These are phyloP conservation scores for Mucor plumbeus DNA, from an alignment of 371 early-diverging fungal species.

Conservation along the genomic window DNA sequence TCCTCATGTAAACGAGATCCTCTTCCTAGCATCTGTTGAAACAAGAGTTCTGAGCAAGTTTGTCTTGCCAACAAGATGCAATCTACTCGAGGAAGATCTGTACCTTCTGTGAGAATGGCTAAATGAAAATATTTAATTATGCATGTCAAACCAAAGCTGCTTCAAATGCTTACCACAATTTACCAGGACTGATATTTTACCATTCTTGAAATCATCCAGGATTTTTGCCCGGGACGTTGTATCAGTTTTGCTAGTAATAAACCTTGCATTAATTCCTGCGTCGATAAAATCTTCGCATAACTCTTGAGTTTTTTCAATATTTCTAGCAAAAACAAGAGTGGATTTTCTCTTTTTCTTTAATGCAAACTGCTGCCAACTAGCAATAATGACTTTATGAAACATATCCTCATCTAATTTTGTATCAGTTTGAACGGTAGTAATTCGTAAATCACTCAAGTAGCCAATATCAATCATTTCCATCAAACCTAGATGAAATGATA, in stretches of 20 bases:
- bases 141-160: neutral
- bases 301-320: conserved; percentile 73
- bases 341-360: conserved; percentile 35
- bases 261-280: conserved; percentile 65
- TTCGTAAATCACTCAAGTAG: conserved; percentile 54
- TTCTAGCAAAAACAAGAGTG: conserved; percentile 89
- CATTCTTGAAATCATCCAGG: conserved; percentile 62
- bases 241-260: conserved; percentile 67
- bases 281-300: conserved; percentile 65
- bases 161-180: conserved; percentile 74
- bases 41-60: conserved; percentile 78
- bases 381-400: conserved; percentile 59
- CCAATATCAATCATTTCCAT: conserved; percentile 80
- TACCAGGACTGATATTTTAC: conserved; percentile 79
- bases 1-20: conserved; percentile 75
- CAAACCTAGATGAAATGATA: conserved; percentile 79
- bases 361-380: conserved; percentile 67
- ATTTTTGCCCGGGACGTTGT: conserved; percentile 59
- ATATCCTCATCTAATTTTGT: conserved; percentile 64
- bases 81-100: conserved; percentile 91
- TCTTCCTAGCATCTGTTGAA: conserved; percentile 96
- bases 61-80: conserved; percentile 89
- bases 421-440: conserved; percentile 70
- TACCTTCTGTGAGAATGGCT: conserved; percentile 80
- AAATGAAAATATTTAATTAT: neutral